Conservation (phyloP, 2,329 filamentous ascomycete species). For the Colletotrichum somersetense region DNA sequence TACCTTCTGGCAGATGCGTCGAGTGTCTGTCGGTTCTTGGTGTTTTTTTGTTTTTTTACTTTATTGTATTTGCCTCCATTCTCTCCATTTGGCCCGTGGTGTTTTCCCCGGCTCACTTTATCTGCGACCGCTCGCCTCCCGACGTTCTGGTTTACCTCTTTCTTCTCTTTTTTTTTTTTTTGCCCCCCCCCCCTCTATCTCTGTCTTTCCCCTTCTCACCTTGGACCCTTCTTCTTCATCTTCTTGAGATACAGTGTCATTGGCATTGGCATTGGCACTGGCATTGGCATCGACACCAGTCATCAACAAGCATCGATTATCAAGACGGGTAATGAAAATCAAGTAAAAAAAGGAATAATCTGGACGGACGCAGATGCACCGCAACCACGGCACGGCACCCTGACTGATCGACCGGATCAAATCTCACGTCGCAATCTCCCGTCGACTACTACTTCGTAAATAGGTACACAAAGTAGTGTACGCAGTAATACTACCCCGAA, state of each 20-base stretch:
- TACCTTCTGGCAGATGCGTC: neutral
- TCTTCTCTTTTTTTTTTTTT: neutral
- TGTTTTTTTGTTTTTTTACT: neutral
- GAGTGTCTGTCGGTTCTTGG: constrained; percentile 1
- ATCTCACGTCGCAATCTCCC: neutral
- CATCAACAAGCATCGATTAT: neutral
- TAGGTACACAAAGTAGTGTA: too few relatives aligned
- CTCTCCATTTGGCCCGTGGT: neutral
- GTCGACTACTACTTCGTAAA: neutral
- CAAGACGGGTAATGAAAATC: neutral
- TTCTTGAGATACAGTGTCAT: neutral
- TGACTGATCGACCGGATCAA: constrained; percentile 1
- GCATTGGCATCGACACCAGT: neutral
- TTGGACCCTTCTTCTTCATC: neutral
- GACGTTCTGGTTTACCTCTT: constrained; percentile 1
- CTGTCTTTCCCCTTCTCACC: neutral
- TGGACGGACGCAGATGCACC: neutral
- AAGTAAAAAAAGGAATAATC: neutral
- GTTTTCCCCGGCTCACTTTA: constrained; percentile 4
- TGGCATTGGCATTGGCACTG: neutral
- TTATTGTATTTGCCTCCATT: neutral
- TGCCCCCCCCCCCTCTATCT: neutral
- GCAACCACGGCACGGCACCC: neutral
- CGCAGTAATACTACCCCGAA: too few relatives aligned
- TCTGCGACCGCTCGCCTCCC: constrained; percentile 15